Evolutionary conservation across 2,329 filamentous ascomycete genomes (phyloP).

Genomic region (Cytospora mali): DNA sequence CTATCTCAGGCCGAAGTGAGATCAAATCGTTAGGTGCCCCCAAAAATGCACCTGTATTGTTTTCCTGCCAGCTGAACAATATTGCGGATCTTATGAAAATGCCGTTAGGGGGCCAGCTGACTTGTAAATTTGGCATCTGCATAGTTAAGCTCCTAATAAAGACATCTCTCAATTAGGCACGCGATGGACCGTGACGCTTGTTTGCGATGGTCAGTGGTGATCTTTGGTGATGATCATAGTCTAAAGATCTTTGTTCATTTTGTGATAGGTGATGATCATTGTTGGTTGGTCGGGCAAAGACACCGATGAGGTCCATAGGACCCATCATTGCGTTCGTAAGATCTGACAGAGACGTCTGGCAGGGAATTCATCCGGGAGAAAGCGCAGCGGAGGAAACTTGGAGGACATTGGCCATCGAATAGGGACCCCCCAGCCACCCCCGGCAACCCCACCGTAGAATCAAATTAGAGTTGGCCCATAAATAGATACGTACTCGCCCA

Average conservation of each 20-base stretch:
- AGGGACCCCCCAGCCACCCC: not conserved
- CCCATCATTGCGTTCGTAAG: not conserved
- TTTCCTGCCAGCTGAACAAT: not conserved
- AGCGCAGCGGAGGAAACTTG: not conserved
- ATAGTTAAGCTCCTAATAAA: not conserved
- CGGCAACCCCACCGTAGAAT: conserved; percentile 1
- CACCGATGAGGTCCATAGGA: not conserved
- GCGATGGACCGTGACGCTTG: not conserved
- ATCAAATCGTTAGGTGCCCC: not conserved
- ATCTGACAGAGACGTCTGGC: not conserved
- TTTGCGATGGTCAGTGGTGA: not conserved
- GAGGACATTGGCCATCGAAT: conserved; percentile 8
- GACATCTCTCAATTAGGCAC: not conserved
- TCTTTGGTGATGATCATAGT: not conserved
- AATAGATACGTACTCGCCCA: conserved; percentile 9
- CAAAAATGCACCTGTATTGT: not conserved
- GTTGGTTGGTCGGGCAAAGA: not conserved
- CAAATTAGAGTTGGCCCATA: conserved; percentile 22
- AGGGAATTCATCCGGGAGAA: not conserved
- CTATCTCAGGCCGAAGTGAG: not conserved
- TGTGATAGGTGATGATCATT: not conserved
- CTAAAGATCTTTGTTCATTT: not conserved
- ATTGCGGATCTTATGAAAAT: not conserved
- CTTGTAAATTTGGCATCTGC: not conserved
- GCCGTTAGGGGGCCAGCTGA: not conserved